Evolutionary conservation across 2,329 filamentous ascomycete species (phyloP), one percentile per base, ranked within the genome.

Genomic region (Colletotrichum tabaci): DNA sequence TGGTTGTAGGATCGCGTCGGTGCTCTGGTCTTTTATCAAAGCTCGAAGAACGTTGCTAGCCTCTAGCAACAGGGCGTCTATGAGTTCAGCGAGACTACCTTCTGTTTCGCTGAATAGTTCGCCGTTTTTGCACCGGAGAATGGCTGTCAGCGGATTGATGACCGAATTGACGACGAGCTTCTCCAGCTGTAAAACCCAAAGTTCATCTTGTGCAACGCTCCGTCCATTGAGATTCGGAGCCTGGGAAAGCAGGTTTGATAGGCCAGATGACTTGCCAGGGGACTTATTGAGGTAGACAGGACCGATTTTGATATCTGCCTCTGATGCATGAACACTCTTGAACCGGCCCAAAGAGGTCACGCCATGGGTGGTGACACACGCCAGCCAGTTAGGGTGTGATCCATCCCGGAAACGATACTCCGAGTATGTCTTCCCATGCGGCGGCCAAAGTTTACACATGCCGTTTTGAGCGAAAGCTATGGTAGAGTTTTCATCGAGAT

Each of bases 401-500:
- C 76, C 68, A 13, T 75, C 77, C 2, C 78, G 74, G 66, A 84
- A 88, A 21, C 87, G 81, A 64, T 81, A 77, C 2, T 76, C 73
- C 46, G 80, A 79, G 76, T 89, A 89, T 1, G 77, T 70, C 4
- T 76, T 74, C 3, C 87, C 87, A 61, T 85, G 78, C 9, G 88
- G 88, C 30, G 87, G 87, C 88, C 88, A 90, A 18, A 89, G 79
- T 74, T 84, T 86, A 42, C 93, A 95, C 90, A 98, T 93, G 57
- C 96, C 96, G 76, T 98, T 98, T 76, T 98, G 95, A 30, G 94
- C 84, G 76, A 98, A 93, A 15, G 92, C 86, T n/a, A 98, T 89
- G 0, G 93, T 93, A n/a, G 91, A 94, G 4, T 86, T 81, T 3
- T 83, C 80, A 73, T 90, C 87, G 2, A 91, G 87, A 63, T 97